Evolutionary conservation across 1,284 basidiomycete species (phyloP), one percentile per base, ranked within the genome.

Genomic region (Tremellales sp.): DNA sequence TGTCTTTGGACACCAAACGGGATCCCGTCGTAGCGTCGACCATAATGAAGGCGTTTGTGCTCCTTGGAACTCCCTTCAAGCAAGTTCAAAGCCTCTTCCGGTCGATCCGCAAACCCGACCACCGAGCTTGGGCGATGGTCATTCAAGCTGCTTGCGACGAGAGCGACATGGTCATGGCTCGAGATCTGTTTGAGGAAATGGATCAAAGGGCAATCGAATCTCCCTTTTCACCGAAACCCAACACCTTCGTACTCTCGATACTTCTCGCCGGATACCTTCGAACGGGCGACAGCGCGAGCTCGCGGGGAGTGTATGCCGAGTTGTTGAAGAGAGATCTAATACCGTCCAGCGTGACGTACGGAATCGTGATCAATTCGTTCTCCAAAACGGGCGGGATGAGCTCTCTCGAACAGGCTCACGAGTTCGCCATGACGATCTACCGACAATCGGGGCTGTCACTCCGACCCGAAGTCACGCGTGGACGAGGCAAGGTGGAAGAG

Each of bases 121-220:
- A 63, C 12, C 77, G 78, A 50, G 85, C 87, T 0, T 97, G 85
- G 69, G 79, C 86, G 0, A 75, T 89, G 37, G 74, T 91, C 37
- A 81, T 95, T 40, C 86, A 89, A 66, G 86, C 87, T 1, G 87
- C 92, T 2, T 87, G 85, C 61, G 87, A 94, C 60, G 75, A 82
- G 14, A 80, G 82, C 4, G 68, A 78, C 40, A 81, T 93, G 78
- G 74, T 76, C 22, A 67, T 81, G 2, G 91, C 90, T 3, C 72
- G 77, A 47, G 76, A 82, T 12, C 75, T 95, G 16, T 86, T 87
- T 60, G 66, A 72, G 25, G 79, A 86, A 63, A 81, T 92, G 79
- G 81, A 84, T 53, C 57, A 63, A 13, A 19, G 27, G 1, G 35
- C 59, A 1, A 63, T 75, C 13, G 68, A 70, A 57, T 61, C 73